Base-by-base conservation (phyloP, 2,329 filamentous ascomycete genomes). In the Xylaria sp. region DNA sequence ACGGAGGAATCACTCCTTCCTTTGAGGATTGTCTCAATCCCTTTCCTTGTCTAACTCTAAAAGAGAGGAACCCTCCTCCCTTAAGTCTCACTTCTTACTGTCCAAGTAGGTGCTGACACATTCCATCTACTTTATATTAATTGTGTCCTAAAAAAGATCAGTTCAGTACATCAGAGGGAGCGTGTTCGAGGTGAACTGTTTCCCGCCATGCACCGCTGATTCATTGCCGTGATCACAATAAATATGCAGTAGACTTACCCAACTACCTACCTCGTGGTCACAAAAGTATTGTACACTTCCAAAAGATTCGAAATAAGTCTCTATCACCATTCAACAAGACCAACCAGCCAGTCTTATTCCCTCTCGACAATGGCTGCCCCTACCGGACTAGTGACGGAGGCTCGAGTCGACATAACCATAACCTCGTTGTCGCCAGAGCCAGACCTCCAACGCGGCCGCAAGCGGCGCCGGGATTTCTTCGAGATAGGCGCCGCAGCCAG, bases 391-490 rank as follows among this genome's bases (percentile, higher is more conserved):
- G 58, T 60, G 46, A 72, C 72, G 63, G 76, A 79, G 34, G 57
- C 65, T 28, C 61, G 74, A 15, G 58, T 76, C 64, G 76, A 78
- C 52, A 72, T 78, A 31, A 70, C 71, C 13, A 66, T 76, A 44
- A 65, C 73, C 37, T 55, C 74, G 13, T 66, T 78, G 46, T 72
- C 78, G 0, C 76, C 77, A 5, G 80, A 81, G 41, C 75, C 78
- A 8, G 80, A 82, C 39, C 63, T 69, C n/a, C 80, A 79, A 65
- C 74, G 80, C 55, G 81, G 80, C 25, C 77, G 80, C 6, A 81
- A 81, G 70, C 76, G 80, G 63, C 75, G 78, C n/a, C 78, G 80
- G 41, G 79, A 77, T 57, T 76, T 78, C 34, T 73, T 76, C 12
- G 75, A 74, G 18, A 69, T 75, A 28, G 57, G 77, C 23, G 68